Percentiles rank a stretch among this genome's conserved stretches.
phyloP scores from a whole-genome alignment of 2,329 filamentous ascomycete species.

The Talaromyces sp. region DNA sequence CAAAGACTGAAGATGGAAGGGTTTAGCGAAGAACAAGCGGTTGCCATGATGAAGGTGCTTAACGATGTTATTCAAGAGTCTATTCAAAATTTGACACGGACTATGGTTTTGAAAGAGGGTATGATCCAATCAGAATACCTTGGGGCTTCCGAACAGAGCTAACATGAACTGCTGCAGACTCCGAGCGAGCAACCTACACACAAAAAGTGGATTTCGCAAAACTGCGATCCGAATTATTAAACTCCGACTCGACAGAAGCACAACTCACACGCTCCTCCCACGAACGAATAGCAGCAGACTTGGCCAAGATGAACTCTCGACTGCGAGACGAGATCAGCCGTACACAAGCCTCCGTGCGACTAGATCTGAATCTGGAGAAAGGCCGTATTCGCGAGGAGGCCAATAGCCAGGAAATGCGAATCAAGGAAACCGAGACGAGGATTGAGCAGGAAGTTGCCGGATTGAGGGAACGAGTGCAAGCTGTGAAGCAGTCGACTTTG shows the following conservation, averaged over 20 bases:
- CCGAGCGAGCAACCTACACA: constrained; percentile 57
- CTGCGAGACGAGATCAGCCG: constrained; percentile 90
- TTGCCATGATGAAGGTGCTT: constrained; percentile 97
- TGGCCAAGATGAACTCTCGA: constrained; percentile 86
- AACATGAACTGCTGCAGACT: constrained; percentile 35
- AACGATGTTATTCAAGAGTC: constrained; percentile 97
- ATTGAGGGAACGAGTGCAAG: constrained; percentile 85
- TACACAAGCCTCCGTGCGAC: constrained; percentile 85
- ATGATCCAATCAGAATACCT: constrained; percentile 37
- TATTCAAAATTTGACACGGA: constrained; percentile 94
- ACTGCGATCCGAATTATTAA: constrained; percentile 87
- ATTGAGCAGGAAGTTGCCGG: constrained; percentile 97
- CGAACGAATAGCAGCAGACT: constrained; percentile 88
- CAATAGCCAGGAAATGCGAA: constrained; percentile 92
- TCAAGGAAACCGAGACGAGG: constrained; percentile 97
- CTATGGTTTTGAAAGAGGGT: constrained; percentile 96
- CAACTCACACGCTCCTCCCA: constrained; percentile 85
- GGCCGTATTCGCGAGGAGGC: constrained; percentile 94
- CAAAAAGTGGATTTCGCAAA: constrained; percentile 98
- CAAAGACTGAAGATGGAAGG: constrained; percentile 85
- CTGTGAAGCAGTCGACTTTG: constrained; percentile 95
- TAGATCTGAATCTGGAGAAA: constrained; percentile 95
- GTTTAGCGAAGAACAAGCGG: constrained; percentile 91
- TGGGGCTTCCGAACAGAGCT: background rate
- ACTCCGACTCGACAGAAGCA: constrained; percentile 85